Percentiles rank a stretch among this genome's conserved stretches.
These are phyloP conservation scores for Kwoniella europaea DNA, from an alignment of 768 basidiomycete genomes.

Conservation along the genomic window DNA sequence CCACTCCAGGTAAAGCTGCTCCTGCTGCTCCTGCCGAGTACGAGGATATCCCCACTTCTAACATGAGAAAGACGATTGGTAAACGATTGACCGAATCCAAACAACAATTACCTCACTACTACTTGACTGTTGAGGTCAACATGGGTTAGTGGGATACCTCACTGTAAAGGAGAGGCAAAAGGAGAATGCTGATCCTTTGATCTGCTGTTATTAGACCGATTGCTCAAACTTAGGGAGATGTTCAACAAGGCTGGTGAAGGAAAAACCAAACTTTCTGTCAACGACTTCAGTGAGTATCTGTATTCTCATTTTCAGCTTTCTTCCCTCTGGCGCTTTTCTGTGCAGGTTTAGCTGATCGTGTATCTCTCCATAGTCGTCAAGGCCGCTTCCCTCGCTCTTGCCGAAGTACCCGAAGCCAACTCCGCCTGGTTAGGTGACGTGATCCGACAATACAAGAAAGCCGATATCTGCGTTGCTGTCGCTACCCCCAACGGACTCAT, in stretches of 20 bases:
- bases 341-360: background rate
- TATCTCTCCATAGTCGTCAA: conserved; percentile 69
- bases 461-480: conserved; percentile 95
- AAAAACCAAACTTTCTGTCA: conserved; percentile 82
- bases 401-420: conserved; percentile 96
- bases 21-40: conserved; percentile 67
- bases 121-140: conserved; percentile 89
- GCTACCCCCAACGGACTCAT: conserved; percentile 95
- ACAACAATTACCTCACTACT: conserved; percentile 95
- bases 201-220: conserved; percentile 55
- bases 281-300: conserved; percentile 73
- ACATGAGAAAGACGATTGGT: conserved; percentile 94
- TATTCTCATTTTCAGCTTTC: background rate
- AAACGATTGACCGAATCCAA: conserved; percentile 88
- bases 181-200: conserved; percentile 9
- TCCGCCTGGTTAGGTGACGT: conserved; percentile 96
- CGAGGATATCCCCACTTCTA: conserved; percentile 84
- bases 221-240: conserved; percentile 87
- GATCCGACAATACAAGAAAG: conserved; percentile 94
- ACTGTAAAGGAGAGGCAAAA: background rate
- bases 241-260: conserved; percentile 78
- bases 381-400: conserved; percentile 84
- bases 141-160: conserved; percentile 73
- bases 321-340: conserved; percentile 1
- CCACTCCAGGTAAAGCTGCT: conserved; percentile 63